Evolutionary conservation across 2,329 filamentous ascomycete species (phyloP).

Genomic region (Neofusicoccum parvum): DNA sequence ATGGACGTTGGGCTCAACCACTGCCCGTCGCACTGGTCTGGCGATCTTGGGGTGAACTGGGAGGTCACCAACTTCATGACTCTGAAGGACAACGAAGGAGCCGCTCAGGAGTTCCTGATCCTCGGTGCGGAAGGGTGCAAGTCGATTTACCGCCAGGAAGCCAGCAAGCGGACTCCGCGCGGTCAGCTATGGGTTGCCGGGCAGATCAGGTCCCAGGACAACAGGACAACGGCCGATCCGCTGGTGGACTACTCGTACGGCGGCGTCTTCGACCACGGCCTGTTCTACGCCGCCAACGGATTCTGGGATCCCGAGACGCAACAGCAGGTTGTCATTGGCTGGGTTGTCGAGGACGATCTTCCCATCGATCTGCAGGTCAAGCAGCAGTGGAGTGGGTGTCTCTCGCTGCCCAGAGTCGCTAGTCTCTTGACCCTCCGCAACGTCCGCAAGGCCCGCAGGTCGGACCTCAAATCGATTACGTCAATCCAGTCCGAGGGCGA

Average conservation of each 20-base stretch:
- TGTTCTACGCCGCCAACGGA: slow-evolving; percentile 53
- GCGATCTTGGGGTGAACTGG: slow-evolving; percentile 56
- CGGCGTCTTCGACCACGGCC: slow-evolving; percentile 53
- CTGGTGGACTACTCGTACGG: slow-evolving; percentile 42
- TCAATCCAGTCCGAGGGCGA: slow-evolving; percentile 36
- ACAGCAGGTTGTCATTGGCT: slow-evolving; percentile 50
- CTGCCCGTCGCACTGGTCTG: slow-evolving; percentile 48
- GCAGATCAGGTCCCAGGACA: slow-evolving; percentile 24
- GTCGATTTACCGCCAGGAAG: slow-evolving; percentile 24
- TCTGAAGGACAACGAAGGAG: slow-evolving; percentile 31
- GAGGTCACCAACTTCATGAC: slow-evolving; percentile 53
- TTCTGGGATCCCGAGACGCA: slow-evolving; percentile 50
- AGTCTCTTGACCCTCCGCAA: slow-evolving; percentile 42
- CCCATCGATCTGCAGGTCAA: slow-evolving; percentile 45
- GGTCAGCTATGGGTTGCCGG: slow-evolving; percentile 52
- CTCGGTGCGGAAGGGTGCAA: slow-evolving; percentile 51
- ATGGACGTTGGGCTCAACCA: slow-evolving; percentile 45
- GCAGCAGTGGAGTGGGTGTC: slow-evolving; percentile 54
- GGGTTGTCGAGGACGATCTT: slow-evolving; percentile 56
- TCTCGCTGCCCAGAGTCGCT: slow-evolving; percentile 51
- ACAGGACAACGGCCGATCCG: not conserved
- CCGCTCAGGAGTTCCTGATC: slow-evolving; percentile 44
- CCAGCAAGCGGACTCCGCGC: slow-evolving; percentile 26
- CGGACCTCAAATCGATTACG: slow-evolving; percentile 43
- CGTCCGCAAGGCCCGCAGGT: slow-evolving; percentile 42